A percentile compares a stretch with the other conserved stretches of the same genome.
Conservation (phyloP, 1,284 basidiomycete genomes). For the Takashimella tepidaria region DNA sequence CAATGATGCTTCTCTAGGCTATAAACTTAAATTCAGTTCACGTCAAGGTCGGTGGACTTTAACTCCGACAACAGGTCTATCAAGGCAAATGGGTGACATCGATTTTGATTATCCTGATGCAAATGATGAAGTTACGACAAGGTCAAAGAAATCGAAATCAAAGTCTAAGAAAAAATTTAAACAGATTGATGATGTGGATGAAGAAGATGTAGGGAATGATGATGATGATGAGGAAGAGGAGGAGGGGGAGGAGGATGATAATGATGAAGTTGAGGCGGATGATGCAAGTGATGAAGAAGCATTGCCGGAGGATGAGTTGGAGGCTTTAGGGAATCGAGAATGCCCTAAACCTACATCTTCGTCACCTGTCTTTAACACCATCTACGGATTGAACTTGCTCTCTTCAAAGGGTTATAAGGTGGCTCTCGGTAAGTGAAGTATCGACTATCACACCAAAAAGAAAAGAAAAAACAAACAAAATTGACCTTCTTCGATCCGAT, state of each 20-base stretch:
- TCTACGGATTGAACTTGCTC: slow-evolving; percentile 85
- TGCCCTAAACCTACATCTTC: slow-evolving; percentile 57
- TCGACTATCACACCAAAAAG: too few relatives aligned
- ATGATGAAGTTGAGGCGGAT: neutral
- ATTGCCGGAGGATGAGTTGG: slow-evolving; percentile 5
- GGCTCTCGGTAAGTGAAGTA: slow-evolving; percentile 70
- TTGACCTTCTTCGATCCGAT: too few relatives aligned
- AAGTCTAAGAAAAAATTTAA: neutral
- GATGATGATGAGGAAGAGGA: neutral
- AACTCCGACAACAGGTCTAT: slow-evolving; percentile 18
- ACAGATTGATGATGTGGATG: neutral
- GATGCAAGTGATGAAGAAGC: neutral
- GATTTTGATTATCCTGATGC: neutral
- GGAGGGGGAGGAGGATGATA: neutral
- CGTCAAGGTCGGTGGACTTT: slow-evolving; percentile 41
- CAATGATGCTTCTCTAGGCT: slow-evolving; percentile 59
- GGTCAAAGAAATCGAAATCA: neutral
- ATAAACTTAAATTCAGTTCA: slow-evolving; percentile 45
- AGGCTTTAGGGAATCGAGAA: slow-evolving; percentile 7
- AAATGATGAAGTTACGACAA: neutral
- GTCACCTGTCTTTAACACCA: slow-evolving; percentile 66
- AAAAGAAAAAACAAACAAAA: too few relatives aligned
- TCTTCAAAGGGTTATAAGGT: slow-evolving; percentile 82
- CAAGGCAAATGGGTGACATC: slow-evolving; percentile 20
- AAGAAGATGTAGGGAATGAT: neutral